A percentile compares a stretch with the other conserved stretches of the same genome.
phyloP scores from a whole-genome alignment of 2,329 filamentous ascomycete species.

The Capronia americana region DNA sequence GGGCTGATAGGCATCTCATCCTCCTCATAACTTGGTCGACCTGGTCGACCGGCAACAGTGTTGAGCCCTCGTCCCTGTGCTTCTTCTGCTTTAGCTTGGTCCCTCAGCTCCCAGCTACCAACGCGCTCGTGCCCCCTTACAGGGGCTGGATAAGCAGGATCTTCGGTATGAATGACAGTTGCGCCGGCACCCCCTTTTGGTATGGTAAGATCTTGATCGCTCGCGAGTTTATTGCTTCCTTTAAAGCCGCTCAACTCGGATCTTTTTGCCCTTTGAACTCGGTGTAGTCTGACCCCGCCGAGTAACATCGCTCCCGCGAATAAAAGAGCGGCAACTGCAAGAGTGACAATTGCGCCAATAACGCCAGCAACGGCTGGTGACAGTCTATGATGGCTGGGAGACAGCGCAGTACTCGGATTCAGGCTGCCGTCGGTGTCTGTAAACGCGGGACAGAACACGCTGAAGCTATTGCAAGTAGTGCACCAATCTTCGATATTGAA shows the following conservation, averaged over 20 bases:
- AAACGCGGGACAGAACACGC: slow-evolving; percentile 60
- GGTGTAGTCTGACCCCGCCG: slow-evolving; percentile 53
- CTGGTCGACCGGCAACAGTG: slow-evolving; percentile 15
- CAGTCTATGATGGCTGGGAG: slow-evolving; percentile 23
- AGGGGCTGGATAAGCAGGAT: slow-evolving; percentile 29
- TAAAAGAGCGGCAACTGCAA: slow-evolving; percentile 54
- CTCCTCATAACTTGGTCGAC: slow-evolving; percentile 54
- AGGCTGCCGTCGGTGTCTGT: slow-evolving; percentile 24
- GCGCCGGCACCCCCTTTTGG: slow-evolving; percentile 50
- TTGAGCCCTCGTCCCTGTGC: slow-evolving; percentile 29
- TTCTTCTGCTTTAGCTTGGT: slow-evolving; percentile 33
- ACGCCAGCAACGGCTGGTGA: slow-evolving; percentile 58
- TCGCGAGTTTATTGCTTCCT: slow-evolving; percentile 60
- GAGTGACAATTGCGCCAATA: slow-evolving; percentile 62
- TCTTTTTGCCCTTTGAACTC: slow-evolving; percentile 44
- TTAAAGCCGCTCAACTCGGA: slow-evolving; percentile 62
- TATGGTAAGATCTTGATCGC: slow-evolving; percentile 60
- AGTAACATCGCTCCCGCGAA: slow-evolving; percentile 50
- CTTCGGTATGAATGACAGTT: slow-evolving; percentile 43
- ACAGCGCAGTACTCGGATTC: slow-evolving; percentile 15
- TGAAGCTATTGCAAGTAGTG: slow-evolving; percentile 51
- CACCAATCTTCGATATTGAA: slow-evolving; percentile 61
- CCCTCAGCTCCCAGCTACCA: slow-evolving; percentile 64
- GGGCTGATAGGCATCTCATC: slow-evolving; percentile 50
- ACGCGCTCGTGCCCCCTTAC: slow-evolving; percentile 58